phyloP scores from a whole-genome alignment of 805 yeast species.

The Cyberlindnera mrakii region DNA sequence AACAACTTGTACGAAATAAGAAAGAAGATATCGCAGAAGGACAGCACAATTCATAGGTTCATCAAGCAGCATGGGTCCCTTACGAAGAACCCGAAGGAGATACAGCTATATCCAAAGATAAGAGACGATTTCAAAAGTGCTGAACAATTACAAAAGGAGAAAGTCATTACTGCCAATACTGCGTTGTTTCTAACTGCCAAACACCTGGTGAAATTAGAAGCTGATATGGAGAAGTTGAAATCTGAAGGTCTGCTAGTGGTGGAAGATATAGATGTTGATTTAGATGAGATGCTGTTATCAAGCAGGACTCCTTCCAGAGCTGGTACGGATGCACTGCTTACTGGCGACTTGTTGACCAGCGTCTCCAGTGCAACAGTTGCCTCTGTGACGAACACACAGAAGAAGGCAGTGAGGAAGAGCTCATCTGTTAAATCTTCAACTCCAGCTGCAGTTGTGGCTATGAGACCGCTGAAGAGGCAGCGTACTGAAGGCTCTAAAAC shows the following conservation, averaged over 20 bases:
- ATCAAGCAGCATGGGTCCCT: slow-evolving; percentile 79
- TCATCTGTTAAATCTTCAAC: slow-evolving; percentile 6
- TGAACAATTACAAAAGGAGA: slow-evolving; percentile 64
- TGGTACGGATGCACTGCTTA: slow-evolving; percentile 12
- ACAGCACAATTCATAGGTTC: slow-evolving; percentile 75
- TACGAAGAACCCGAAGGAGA: slow-evolving; percentile 78
- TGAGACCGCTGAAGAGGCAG: slow-evolving; percentile 18
- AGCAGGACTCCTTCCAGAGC: slow-evolving; percentile 27
- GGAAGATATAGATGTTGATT: slow-evolving; percentile 31
- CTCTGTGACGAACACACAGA: slow-evolving; percentile 7
- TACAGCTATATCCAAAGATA: slow-evolving; percentile 55
- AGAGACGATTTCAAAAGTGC: slow-evolving; percentile 60
- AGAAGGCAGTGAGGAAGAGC: slow-evolving; percentile 1
- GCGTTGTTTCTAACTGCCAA: slow-evolving; percentile 72
- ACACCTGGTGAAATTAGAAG: slow-evolving; percentile 67
- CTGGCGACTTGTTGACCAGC: not conserved
- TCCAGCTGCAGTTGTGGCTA: slow-evolving; percentile 5
- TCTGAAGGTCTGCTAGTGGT: slow-evolving; percentile 70
- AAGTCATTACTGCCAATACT: slow-evolving; percentile 74
- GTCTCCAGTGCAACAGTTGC: not conserved
- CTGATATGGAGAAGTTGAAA: slow-evolving; percentile 70
- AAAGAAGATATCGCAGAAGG: slow-evolving; percentile 62
- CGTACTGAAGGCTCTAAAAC: slow-evolving; percentile 15
- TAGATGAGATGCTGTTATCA: slow-evolving; percentile 30
- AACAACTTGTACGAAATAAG: slow-evolving; percentile 56